Base-by-base conservation (phyloP, 371 early-diverging fungal genomes). In the Rhizopus stolonifer region DNA sequence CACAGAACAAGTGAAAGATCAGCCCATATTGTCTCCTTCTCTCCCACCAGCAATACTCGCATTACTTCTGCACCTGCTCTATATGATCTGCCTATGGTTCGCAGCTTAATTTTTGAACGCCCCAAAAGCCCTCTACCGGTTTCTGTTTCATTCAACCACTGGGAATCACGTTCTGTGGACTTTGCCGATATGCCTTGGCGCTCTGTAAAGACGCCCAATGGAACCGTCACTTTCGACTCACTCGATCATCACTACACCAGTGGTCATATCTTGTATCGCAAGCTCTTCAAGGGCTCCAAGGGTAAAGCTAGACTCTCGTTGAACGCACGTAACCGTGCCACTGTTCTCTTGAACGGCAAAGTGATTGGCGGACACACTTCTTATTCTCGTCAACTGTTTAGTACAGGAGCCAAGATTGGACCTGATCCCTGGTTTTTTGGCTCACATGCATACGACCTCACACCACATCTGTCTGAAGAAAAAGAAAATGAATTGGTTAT, bases 321-420 rank as follows among this genome's bases (percentile, higher is more conserved):
- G 24, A 89, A 90, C 56, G 72, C 74, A 45, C 83, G 92, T 26
- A 80, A 92, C 65, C 81, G 90, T 22, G 79, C 79, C 19, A 86
- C 87, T 0, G 72, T 89, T 11, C 72, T 83, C 55, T 61, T 87
- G 32, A 93, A 93, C 61, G 84, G 84, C 1, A 56, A 69, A 17
- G 70, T 82, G 46, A 63, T 89, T 49, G 92, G 91, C 14, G 90
- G 92, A 0, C 90, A 92, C 53, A 87, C 86, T 44, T 87, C 89
- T 0, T 90, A 89, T 58, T 85, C 86, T 26, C 72, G 79, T 13
- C 84, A 80, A 48, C 34, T 85, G 18, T 64, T 83, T 19, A 58
- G 61, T 25, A 69, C 90, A 2, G 90, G 92, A 2, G 71, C 86
- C 14, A 85, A 90, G 34, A 72, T 80, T 26, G 93, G 93, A 3